phyloP scores from a whole-genome alignment of 2,329 filamentous ascomycete genomes.

The Amesomyces nigricolor region DNA sequence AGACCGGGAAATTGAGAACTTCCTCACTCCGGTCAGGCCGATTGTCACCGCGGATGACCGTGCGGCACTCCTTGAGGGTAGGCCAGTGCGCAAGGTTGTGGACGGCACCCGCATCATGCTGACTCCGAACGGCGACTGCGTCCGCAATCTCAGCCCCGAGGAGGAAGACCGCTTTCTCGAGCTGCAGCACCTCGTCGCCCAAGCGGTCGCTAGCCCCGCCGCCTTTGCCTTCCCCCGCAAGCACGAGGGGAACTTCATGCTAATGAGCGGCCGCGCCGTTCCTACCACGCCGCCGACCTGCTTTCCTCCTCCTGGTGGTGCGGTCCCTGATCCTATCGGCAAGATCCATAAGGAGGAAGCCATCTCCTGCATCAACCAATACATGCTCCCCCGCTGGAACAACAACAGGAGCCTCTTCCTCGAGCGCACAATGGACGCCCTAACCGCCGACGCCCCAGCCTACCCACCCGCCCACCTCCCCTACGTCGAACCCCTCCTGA shows the following conservation, averaged over 20 bases:
- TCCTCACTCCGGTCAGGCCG: slow-evolving; percentile 39
- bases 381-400: slow-evolving; percentile 56
- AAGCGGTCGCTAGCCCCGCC: slow-evolving; percentile 46
- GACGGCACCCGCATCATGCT: slow-evolving; percentile 65
- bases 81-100: slow-evolving; percentile 55
- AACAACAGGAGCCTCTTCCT: slow-evolving; percentile 35
- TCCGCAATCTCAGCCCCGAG: slow-evolving; percentile 63
- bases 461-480: slow-evolving; percentile 44
- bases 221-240: slow-evolving; percentile 49
- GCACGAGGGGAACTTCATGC: slow-evolving; percentile 55
- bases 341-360: slow-evolving; percentile 64
- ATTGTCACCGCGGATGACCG: slow-evolving; percentile 52
- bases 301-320: slow-evolving; percentile 47
- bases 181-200: slow-evolving; percentile 56
- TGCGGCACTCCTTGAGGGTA: slow-evolving; percentile 48
- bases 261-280: slow-evolving; percentile 60
- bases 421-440: slow-evolving; percentile 30
- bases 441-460: slow-evolving; percentile 26
- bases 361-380: slow-evolving; percentile 64
- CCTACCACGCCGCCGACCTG: slow-evolving; percentile 58
- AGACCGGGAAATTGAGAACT: slow-evolving; percentile 23
- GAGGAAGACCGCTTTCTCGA: slow-evolving; percentile 66
- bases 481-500: slow-evolving; percentile 53
- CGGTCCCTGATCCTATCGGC: slow-evolving; percentile 52
- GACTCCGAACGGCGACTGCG: slow-evolving; percentile 68